Percentiles rank a stretch among this genome's conserved stretches.
phyloP scores from a whole-genome alignment of 208 protist genomes.

The Leishmania braziliensis region DNA sequence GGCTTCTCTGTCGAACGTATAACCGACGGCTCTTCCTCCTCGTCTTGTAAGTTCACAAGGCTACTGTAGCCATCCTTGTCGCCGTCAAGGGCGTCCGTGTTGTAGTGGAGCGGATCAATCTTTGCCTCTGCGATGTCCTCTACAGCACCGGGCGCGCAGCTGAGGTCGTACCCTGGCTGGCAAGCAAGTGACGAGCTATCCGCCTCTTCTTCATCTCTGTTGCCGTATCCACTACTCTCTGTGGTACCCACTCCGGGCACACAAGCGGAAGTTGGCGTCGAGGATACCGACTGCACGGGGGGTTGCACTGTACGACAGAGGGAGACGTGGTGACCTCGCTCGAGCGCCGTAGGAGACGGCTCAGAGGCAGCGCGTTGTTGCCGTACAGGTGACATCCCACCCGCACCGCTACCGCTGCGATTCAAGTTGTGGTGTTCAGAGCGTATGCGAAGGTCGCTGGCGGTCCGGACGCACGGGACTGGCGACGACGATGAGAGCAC shows the following conservation, averaged over 20 bases:
- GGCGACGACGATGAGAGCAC: not conserved
- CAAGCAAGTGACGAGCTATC: not conserved
- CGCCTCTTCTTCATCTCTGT: not conserved
- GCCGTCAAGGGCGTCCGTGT: not conserved
- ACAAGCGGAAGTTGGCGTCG: not conserved
- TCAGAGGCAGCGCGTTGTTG: constrained; percentile 1
- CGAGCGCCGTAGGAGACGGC: not conserved
- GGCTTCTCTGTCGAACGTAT: not conserved
- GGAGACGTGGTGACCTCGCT: not conserved
- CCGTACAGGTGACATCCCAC: not conserved
- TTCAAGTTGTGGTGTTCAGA: constrained; percentile 6
- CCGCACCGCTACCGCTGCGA: not conserved
- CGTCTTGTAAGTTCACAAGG: not conserved
- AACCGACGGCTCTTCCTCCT: not conserved
- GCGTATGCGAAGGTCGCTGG: constrained; percentile 7
- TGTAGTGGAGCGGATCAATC: not conserved
- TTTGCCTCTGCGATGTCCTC: not conserved
- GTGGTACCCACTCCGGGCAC: not conserved
- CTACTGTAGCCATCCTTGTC: not conserved
- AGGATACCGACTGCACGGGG: not conserved
- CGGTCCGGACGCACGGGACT: not conserved
- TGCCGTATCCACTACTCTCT: not conserved
- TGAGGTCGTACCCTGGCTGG: constrained; percentile 11
- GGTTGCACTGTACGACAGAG: not conserved
- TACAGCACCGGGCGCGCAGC: not conserved